Evolutionary conservation across 768 basidiomycete genomes (phyloP).

Genomic region (Psilocybe azurescens): DNA sequence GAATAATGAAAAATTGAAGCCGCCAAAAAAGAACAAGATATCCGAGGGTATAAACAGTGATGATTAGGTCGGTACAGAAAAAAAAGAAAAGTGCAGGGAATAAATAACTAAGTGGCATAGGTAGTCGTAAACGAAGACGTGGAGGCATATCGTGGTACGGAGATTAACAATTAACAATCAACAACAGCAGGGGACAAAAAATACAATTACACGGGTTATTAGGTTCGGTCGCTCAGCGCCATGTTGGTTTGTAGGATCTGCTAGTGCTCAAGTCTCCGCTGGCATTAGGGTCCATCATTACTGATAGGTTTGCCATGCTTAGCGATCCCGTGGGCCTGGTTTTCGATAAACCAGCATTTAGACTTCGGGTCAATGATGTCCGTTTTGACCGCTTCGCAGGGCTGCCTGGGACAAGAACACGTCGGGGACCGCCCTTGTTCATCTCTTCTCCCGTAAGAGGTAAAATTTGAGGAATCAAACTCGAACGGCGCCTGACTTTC

Average conservation of each 20-base stretch:
- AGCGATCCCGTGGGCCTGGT: constrained; percentile 19
- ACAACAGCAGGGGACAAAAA: constrained; percentile 7
- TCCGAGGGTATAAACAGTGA: constrained; percentile 5
- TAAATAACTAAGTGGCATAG: constrained; percentile 19
- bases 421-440: constrained; percentile 30
- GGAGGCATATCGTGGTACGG: constrained; percentile 7
- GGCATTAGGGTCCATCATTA: constrained; percentile 32
- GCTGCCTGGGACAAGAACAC: constrained; percentile 28
- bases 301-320: constrained; percentile 26
- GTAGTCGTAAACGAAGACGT: constrained; percentile 16
- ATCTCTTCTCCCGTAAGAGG: constrained; percentile 44
- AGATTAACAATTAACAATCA: constrained; percentile 11
- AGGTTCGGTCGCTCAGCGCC: constrained; percentile 26
- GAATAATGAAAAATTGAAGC: not conserved
- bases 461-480: constrained; percentile 76
- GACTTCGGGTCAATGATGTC: constrained; percentile 25
- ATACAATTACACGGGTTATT: constrained; percentile 18
- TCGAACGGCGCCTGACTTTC: constrained; percentile 76
- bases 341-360: constrained; percentile 20
- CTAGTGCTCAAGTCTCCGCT: constrained; percentile 29
- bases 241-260: constrained; percentile 25
- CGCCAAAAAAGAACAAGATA: not conserved
- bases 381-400: constrained; percentile 31
- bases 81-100: not conserved
- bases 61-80: not conserved